Evolutionary conservation across 75 land plant genomes (phyloP).

Genomic region (Ceratopteris richardii): DNA sequence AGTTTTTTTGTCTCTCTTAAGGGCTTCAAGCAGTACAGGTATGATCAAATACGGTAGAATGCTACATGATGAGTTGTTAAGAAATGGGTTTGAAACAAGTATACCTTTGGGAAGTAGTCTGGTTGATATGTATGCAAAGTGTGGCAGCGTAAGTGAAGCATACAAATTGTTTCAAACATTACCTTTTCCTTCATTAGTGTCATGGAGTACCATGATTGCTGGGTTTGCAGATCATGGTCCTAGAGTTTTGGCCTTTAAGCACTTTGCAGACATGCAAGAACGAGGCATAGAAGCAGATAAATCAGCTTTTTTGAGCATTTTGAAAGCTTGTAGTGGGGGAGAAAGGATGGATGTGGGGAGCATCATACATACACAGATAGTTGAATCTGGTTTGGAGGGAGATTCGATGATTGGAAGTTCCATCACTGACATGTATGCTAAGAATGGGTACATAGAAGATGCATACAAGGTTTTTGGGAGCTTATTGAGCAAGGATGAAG

Average conservation of each 20-base stretch:
- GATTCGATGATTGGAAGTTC: constrained; percentile 17
- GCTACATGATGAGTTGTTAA: constrained; percentile 4
- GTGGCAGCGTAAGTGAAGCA: constrained; percentile 12
- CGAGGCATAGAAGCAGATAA: constrained; percentile 15
- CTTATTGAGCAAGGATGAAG: constrained; percentile 25
- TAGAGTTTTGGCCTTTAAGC: constrained; percentile 8
- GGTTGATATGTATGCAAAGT: constrained; percentile 12
- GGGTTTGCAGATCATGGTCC: constrained; percentile 15
- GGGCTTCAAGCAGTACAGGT: constrained; percentile 26
- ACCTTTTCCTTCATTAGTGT: constrained; percentile 13
- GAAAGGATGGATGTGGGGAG: constrained; percentile 21
- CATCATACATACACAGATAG: constrained; percentile 27
- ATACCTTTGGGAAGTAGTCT: constrained; percentile 18
- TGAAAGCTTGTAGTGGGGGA: constrained; percentile 11
- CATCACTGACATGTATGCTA: constrained; percentile 29
- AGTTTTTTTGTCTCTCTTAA: constrained; percentile 16
- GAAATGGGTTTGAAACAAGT: constrained; percentile 14
- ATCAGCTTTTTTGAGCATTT: constrained; percentile 2
- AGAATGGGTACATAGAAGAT: constrained; percentile 10
- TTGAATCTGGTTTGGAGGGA: constrained; percentile 14
- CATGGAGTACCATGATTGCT: constrained; percentile 15
- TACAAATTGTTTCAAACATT: constrained; percentile 9
- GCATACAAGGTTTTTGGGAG: constrained; percentile 15
- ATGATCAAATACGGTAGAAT: constrained; percentile 11
- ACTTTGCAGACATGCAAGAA: constrained; percentile 5